phyloP scores from a whole-genome alignment of 371 early-diverging fungal genomes.

The Apophysomyces trapeziformis region DNA sequence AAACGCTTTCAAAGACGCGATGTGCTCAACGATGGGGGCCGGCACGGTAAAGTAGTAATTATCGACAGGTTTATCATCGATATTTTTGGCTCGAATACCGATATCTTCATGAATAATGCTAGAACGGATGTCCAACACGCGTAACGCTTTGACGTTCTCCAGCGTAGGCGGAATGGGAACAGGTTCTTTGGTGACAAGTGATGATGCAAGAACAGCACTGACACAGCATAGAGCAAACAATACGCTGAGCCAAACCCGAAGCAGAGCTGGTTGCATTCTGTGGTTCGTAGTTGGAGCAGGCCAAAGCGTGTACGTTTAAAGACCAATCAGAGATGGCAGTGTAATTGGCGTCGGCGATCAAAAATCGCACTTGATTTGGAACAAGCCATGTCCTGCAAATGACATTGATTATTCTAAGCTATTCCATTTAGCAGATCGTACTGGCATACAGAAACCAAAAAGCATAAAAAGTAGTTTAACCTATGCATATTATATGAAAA shows the following conservation, averaged over 20 bases:
- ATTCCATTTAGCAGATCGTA: neutral
- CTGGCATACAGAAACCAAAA: too few relatives aligned
- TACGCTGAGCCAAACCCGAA: conserved; percentile 18
- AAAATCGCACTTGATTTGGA: neutral
- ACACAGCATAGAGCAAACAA: conserved; percentile 11
- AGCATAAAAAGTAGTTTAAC: too few relatives aligned
- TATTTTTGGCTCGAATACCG: conserved; percentile 62
- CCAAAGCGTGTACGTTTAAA: neutral
- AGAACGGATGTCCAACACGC: conserved; percentile 66
- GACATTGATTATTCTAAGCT: neutral
- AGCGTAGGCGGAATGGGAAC: conserved; percentile 46
- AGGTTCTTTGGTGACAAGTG: conserved; percentile 20
- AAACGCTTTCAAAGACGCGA: conserved; percentile 55
- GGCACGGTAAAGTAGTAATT: conserved; percentile 65
- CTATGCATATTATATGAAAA: too few relatives aligned
- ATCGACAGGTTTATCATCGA: conserved; percentile 38
- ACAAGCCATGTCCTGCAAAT: neutral
- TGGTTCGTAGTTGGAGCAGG: neutral
- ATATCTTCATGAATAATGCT: conserved; percentile 67
- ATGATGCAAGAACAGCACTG: conserved; percentile 13
- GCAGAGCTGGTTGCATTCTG: conserved; percentile 2
- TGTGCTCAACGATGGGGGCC: conserved; percentile 26
- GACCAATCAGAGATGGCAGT: neutral
- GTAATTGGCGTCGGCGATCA: neutral
- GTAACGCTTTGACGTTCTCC: conserved; percentile 64